Conservation (phyloP, 75 land plant species). For the Cryptomeria japonica region DNA sequence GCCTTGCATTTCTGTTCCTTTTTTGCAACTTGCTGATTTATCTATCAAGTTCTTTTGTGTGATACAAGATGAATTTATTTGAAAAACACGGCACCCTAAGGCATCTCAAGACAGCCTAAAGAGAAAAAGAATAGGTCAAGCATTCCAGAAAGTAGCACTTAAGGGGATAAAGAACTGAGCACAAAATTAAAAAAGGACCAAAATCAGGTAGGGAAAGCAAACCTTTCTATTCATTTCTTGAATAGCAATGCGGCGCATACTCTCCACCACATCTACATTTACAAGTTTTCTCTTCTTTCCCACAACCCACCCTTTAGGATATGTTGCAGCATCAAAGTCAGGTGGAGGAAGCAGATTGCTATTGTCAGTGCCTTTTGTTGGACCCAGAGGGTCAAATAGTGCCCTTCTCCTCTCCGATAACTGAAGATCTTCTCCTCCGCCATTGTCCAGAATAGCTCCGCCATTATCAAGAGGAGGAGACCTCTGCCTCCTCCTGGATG, state of each 20-base stretch:
- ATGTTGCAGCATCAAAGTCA: conserved; percentile 73
- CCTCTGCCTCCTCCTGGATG: not conserved
- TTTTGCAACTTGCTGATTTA: not conserved
- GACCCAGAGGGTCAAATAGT: conserved; percentile 83
- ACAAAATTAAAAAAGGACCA: not conserved
- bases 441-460: too few relatives aligned
- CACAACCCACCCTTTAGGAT: conserved; percentile 89
- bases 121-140: not conserved
- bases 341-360: conserved; percentile 76
- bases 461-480: not conserved
- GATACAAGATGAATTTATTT: not conserved
- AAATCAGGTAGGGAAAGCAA: not conserved
- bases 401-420: conserved; percentile 70
- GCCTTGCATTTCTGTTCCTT: not conserved
- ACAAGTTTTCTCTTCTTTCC: conserved; percentile 96
- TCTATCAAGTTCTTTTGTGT: not conserved
- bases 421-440: conserved; percentile 1
- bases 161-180: not conserved
- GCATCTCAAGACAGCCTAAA: not conserved
- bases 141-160: not conserved
- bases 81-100: not conserved
- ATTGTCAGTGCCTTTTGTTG: conserved; percentile 15
- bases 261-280: conserved; percentile 95
- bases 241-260: conserved; percentile 92
- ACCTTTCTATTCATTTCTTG: conserved; percentile 98